A percentile compares a stretch with the other conserved stretches of the same genome.
Conservation (phyloP, 164 flowering plant genomes). For the Tinospora cordifolia region DNA sequence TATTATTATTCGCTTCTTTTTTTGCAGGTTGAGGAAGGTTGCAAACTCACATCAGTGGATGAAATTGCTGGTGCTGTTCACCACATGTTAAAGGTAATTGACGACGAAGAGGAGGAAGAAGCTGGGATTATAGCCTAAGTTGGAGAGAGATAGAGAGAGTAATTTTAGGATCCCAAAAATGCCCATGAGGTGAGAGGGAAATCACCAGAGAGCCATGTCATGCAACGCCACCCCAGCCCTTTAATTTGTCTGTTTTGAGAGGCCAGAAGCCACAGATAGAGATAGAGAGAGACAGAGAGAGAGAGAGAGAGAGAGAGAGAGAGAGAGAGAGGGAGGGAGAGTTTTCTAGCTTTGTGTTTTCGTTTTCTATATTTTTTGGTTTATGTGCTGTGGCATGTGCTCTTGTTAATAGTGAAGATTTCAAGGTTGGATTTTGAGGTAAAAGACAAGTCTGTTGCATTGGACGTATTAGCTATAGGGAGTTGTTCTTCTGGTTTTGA, state of each 20-base stretch:
- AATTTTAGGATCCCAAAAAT: neutral
- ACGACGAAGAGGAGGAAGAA: conserved; percentile 57
- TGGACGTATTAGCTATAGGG: neutral
- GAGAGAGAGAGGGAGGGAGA: conserved; percentile 4
- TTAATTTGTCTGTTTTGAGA: neutral
- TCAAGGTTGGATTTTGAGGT: conserved; percentile 6
- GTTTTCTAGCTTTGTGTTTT: neutral
- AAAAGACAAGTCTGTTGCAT: neutral
- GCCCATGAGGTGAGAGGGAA: conserved; percentile 5
- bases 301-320: conserved; percentile 2
- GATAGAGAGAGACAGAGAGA: conserved; percentile 2
- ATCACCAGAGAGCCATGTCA: neutral
- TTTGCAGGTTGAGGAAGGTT: conserved; percentile 79
- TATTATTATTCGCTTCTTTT: too few species aligned
- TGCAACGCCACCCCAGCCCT: neutral
- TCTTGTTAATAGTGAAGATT: conserved; percentile 7
- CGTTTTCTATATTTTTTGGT: neutral
- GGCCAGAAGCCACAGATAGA: neutral
- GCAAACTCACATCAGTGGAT: conserved; percentile 66
- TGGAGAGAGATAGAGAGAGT: conserved; percentile 1
- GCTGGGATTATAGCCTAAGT: neutral
- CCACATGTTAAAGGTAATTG: conserved; percentile 71
- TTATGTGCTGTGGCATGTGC: neutral
- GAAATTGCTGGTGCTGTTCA: conserved; percentile 77
- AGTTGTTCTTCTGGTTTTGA: neutral